Base-by-base conservation (phyloP, 1,284 basidiomycete species). In the Heliocybe sulcata region DNA sequence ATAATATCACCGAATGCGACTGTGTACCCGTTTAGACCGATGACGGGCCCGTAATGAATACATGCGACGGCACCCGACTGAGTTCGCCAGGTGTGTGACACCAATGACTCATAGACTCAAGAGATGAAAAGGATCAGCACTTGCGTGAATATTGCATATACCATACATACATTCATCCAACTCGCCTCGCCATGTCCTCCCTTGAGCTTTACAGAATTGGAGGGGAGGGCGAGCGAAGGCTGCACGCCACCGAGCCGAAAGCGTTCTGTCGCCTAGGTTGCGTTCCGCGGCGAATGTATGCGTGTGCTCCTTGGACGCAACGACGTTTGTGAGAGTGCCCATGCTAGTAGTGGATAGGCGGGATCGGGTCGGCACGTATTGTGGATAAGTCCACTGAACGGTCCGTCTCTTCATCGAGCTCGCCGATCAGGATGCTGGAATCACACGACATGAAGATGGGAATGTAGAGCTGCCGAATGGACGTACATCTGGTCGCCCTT, bases 401-500 rank as follows among this genome's bases (percentile, higher is more conserved):
- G 70, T 99, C 96, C 58, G 89, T 76, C 27, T 85, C 87, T 58
- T 88, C 83, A 71, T 99, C 96, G 31, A 98, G 67, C 69, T 97
- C 93, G 49, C 92, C 96, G 38, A 99, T 91, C 59, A 98, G 75
- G 38, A 88, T 88, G 47, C 92, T 96, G 65, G 14, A 57, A 22
- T 29, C 19, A 31, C 23, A n/a, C 23, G 16, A 49, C 6, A 9
- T 12, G 10, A 33, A 42, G 42, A 38, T 45, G 42, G 35, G 48
- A 45, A 48, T 8, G 2, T 11, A 2, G 14, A 48, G 25, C 45
- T 19, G 31, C 12, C 12, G 19, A 45, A 42, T 54, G 56, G 9
- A 77, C 84, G 65, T 59, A 98, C 96, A 97, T 94, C 78, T 96
- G 95, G 67, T 99, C 96, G 1, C 96, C 96, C 66, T 98, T 92